A percentile compares a stretch with the other conserved stretches of the same genome.
These are phyloP conservation scores for Dionaea muscipula DNA, from an alignment of 179 eudicot species.

Conservation along the genomic window DNA sequence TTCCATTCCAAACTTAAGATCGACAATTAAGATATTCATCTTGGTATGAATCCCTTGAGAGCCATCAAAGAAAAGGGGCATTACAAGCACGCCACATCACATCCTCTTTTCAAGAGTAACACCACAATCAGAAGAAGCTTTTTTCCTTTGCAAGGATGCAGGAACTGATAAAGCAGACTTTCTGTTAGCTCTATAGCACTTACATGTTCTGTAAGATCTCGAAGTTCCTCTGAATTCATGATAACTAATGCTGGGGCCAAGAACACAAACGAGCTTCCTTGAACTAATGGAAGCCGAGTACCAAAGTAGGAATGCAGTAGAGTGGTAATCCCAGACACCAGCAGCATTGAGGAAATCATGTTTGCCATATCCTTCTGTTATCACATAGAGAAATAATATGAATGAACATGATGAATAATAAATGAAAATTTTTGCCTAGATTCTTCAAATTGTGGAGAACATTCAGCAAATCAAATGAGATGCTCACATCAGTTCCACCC, in stretches of 20 bases:
- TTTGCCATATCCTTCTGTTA: constrained; percentile 80
- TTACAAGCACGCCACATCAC: no score
- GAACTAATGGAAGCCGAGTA: constrained; percentile 86
- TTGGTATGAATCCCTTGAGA: no score
- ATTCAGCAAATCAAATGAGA: constrained; percentile 1
- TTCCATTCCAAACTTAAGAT: no score
- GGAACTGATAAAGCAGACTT: no score
- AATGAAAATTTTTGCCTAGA: neutral
- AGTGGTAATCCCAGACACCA: constrained; percentile 82
- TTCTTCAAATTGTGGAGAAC: neutral
- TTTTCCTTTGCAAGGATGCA: no score
- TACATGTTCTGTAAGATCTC: constrained; percentile 85
- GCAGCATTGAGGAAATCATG: constrained; percentile 71
- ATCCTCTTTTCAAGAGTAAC: no score
- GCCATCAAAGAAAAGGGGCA: no score
- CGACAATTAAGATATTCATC: no score
- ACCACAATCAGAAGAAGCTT: no score
- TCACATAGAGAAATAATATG: constrained; percentile 8
- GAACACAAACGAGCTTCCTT: constrained; percentile 94
- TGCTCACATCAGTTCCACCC: constrained; percentile 95
- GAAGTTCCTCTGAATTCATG: constrained; percentile 64
- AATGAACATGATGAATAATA: neutral
- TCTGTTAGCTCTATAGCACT: constrained; percentile 14
- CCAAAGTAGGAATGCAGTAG: constrained; percentile 73
- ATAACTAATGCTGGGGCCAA: constrained; percentile 81